Conservation (phyloP, 2,329 filamentous ascomycete genomes). For the Colletotrichum camelliae region DNA sequence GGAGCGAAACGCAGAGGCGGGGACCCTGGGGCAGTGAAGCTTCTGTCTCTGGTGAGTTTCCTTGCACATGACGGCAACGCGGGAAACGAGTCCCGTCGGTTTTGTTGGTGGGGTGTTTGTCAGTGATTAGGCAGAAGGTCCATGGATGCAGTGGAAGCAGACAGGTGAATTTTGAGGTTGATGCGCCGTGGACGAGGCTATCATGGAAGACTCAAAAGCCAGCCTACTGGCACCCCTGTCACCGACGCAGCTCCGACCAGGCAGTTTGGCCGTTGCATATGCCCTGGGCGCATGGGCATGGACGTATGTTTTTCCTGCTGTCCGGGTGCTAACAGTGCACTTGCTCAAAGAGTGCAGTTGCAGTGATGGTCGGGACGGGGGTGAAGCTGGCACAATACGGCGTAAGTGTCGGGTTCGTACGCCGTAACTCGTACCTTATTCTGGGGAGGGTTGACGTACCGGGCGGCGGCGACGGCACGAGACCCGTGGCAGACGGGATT, state of each 20-base stretch:
- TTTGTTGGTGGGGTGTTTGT: neutral
- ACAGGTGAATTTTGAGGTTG: neutral
- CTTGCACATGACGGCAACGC: neutral
- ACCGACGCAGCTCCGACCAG: neutral
- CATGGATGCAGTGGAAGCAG: neutral
- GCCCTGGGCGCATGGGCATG: neutral
- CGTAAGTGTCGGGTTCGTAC: slow-evolving; percentile 9
- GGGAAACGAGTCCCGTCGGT: neutral
- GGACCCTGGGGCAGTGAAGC: neutral
- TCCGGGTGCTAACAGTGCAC: neutral
- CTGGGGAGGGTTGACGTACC: neutral
- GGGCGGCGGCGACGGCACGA: neutral
- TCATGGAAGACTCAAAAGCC: neutral
- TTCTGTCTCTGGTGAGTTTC: neutral
- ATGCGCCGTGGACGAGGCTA: neutral
- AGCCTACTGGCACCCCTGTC: neutral
- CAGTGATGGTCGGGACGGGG: neutral
- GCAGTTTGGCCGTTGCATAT: neutral
- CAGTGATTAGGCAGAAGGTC: neutral
- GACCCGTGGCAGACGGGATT: neutral
- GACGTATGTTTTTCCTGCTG: neutral
- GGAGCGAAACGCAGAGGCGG: slow-evolving; percentile 6
- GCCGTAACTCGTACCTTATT: slow-evolving; percentile 12
- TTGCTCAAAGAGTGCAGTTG: neutral
- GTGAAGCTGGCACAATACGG: neutral